These are phyloP conservation scores for Sporothrix luriei DNA, from an alignment of 2,329 filamentous ascomycete genomes.

Conservation along the genomic window DNA sequence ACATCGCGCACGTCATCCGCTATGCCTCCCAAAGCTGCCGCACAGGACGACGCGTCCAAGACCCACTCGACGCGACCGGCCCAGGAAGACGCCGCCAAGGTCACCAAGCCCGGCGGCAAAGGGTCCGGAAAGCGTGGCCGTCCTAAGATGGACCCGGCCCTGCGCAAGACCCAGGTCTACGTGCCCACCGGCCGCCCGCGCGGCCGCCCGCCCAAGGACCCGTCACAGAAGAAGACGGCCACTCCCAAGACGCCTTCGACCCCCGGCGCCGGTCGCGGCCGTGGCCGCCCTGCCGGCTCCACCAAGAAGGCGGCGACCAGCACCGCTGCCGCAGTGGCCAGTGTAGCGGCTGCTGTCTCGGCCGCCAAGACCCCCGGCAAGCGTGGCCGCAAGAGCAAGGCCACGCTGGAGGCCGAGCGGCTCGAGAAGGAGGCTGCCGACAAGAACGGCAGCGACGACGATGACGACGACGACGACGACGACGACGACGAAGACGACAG, in stretches of 20 bases:
- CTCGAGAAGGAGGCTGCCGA: slow-evolving; percentile 24
- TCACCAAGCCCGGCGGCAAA: slow-evolving; percentile 36
- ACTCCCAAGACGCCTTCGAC: slow-evolving; percentile 29
- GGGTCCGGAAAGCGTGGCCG: slow-evolving; percentile 37
- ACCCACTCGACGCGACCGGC: slow-evolving; percentile 33
- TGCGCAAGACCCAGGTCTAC: slow-evolving; percentile 37
- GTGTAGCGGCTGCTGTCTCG: slow-evolving; percentile 24
- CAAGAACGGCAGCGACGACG: not conserved
- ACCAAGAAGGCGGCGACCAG: slow-evolving; percentile 32
- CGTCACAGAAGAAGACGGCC: slow-evolving; percentile 34
- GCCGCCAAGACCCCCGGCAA: slow-evolving; percentile 32
- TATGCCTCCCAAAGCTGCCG: slow-evolving; percentile 34
- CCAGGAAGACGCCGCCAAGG: slow-evolving; percentile 36
- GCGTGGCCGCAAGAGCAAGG: slow-evolving; percentile 38
- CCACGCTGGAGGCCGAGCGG: slow-evolving; percentile 34
- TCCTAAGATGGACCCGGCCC: slow-evolving; percentile 37
- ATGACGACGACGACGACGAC: slow-evolving; percentile 25
- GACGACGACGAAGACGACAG: slow-evolving; percentile 26
- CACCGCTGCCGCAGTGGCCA: slow-evolving; percentile 2
- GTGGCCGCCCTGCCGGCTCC: slow-evolving; percentile 35
- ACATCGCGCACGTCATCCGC: slow-evolving; percentile 27
- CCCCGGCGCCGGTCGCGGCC: slow-evolving; percentile 33
- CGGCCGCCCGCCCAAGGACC: slow-evolving; percentile 37
- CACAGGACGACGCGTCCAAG: slow-evolving; percentile 26
- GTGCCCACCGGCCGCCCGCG: slow-evolving; percentile 38